Base-by-base conservation (phyloP, 192 early-diverging fungal genomes). In the Linnemannia elongata region DNA sequence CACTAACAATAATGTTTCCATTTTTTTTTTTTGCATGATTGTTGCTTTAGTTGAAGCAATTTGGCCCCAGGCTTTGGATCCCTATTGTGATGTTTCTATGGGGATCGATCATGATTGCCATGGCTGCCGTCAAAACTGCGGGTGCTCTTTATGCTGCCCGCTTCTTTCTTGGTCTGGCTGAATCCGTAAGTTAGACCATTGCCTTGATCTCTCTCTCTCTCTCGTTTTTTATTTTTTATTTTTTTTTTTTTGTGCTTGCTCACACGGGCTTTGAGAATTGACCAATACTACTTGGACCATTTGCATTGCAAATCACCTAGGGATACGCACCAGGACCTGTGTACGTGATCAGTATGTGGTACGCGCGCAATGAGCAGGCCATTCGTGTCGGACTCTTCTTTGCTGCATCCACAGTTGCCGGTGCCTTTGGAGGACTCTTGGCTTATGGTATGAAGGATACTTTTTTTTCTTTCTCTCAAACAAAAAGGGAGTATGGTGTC, bases 381-480 rank as follows among this genome's bases (percentile, higher is more conserved):
- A 76, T 89, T 27, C 82, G 93, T 30, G 75, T 91, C 17, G 90
- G 88, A 6, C 41, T 90, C 18, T 93, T 92, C 72, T 94, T 90
- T 71, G 39, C 84, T 17, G 88, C 84, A 15, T 79, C 91, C 7
- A 89, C 89, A 0, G 74, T 94, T 13, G 90, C 92, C 13, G 90
- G 90, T 30, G 89, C 90, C 17, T 91, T 95, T 74, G 93, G 92
- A 24, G 94, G 93, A 39, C 85, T 95, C 18, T 73, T 94, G 73
- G 92, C 93, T 54, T 94, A 92, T 86, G 91, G 85, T 49, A 92
- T 15, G 60, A 35, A 33, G 12, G 30, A 33, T 33, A 66, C 27
- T 66, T 30, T 66, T 13, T 66, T 15, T 66, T 15, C 0, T 27
- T 18, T 24, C 54, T n/a, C 12, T 27, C 60, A 66, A 2, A 30